phyloP scores from a whole-genome alignment of 495 filamentous ascomycete species.

The Penicillium paxilli region DNA sequence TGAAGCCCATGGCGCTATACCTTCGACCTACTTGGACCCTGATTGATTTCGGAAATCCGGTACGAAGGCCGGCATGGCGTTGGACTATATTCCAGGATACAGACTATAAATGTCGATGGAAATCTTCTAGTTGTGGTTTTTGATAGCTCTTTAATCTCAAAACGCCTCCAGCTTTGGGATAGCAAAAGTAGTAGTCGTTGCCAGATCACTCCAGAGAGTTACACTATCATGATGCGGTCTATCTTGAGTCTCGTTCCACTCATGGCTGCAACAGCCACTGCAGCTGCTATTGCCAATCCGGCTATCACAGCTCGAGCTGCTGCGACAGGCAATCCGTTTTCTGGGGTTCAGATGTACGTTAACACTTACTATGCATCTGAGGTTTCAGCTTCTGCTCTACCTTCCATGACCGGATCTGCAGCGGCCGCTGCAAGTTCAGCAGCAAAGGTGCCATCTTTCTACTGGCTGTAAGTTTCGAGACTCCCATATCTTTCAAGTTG shows the following conservation, averaged over 20 bases:
- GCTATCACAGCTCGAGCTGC: constrained; percentile 2
- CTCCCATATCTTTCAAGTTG: not conserved
- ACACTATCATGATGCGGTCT: constrained; percentile 10
- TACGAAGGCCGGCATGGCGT: not conserved
- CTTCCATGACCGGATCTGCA: constrained; percentile 43
- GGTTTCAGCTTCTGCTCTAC: constrained; percentile 50
- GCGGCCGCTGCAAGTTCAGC: constrained; percentile 46
- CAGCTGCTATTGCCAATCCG: constrained; percentile 12
- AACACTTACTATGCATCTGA: constrained; percentile 61
- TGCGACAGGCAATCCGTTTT: constrained; percentile 53
- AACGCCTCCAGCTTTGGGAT: not conserved
- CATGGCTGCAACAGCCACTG: constrained; percentile 9
- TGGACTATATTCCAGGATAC: not conserved
- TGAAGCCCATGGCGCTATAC: not conserved
- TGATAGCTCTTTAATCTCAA: not conserved
- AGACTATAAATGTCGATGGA: not conserved
- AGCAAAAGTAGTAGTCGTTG: not conserved
- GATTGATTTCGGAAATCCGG: not conserved
- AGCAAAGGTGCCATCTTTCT: constrained; percentile 66
- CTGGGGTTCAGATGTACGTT: constrained; percentile 53
- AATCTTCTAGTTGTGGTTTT: not conserved
- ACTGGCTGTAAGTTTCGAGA: constrained; percentile 65
- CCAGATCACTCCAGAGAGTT: not conserved
- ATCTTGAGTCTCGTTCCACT: constrained; percentile 8
- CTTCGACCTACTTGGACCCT: constrained; percentile 1